Evolutionary conservation across 1,284 basidiomycete species (phyloP).

Genomic region (Naganishia liquefaciens): DNA sequence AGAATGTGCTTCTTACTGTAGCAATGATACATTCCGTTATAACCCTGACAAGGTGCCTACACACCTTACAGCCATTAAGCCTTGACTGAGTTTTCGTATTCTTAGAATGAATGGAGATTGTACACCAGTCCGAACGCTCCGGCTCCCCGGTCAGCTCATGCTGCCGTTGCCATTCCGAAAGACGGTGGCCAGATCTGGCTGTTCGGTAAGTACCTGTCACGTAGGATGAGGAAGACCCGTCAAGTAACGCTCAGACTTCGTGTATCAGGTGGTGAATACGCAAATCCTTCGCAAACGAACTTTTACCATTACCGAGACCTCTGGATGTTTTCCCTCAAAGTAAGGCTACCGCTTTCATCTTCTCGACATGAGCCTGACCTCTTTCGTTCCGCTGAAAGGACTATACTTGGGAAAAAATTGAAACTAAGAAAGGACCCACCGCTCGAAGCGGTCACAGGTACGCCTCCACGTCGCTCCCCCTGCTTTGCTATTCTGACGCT

Average conservation of each 20-base stretch:
- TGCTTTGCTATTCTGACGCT: background rate
- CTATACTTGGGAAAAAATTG: slow-evolving; percentile 85
- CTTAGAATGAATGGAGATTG: slow-evolving; percentile 75
- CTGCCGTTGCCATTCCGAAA: slow-evolving; percentile 68
- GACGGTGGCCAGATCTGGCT: slow-evolving; percentile 81
- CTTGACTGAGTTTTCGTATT: slow-evolving; percentile 40
- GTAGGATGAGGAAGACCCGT: slow-evolving; percentile 3
- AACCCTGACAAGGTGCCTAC: slow-evolving; percentile 64
- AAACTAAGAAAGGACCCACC: slow-evolving; percentile 77
- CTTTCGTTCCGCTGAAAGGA: slow-evolving; percentile 41
- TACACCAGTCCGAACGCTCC: slow-evolving; percentile 80
- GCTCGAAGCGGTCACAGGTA: slow-evolving; percentile 82
- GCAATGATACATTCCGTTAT: slow-evolving; percentile 76
- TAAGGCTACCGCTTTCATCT: slow-evolving; percentile 1
- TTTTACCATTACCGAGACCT: slow-evolving; percentile 92
- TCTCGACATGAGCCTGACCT: slow-evolving; percentile 34
- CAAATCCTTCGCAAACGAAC: slow-evolving; percentile 77
- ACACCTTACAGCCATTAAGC: slow-evolving; percentile 47
- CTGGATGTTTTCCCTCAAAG: slow-evolving; percentile 62
- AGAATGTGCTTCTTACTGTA: slow-evolving; percentile 33
- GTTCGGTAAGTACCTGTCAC: slow-evolving; percentile 61
- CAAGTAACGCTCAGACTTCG: background rate
- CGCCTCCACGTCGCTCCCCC: slow-evolving; percentile 34
- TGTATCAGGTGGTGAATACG: slow-evolving; percentile 73
- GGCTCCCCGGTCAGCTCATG: slow-evolving; percentile 80